A percentile compares a stretch with the other conserved stretches of the same genome.
phyloP scores from a whole-genome alignment of 305 asterid genomes.

The Fraxinus latifolia region DNA sequence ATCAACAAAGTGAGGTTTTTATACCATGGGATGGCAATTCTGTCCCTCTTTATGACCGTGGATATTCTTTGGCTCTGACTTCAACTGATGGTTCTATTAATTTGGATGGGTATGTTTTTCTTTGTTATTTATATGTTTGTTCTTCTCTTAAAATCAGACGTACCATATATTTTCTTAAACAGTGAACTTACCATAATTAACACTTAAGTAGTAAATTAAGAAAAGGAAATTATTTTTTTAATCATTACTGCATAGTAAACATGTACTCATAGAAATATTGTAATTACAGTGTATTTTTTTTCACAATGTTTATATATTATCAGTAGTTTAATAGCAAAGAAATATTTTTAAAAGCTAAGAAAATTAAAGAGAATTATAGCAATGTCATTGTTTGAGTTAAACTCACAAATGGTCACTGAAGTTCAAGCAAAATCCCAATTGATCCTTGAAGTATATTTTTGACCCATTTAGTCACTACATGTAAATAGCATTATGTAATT shows the following conservation, averaged over 20 bases:
- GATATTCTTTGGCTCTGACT: conserved; percentile 76
- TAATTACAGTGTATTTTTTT: neutral
- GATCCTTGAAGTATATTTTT: neutral
- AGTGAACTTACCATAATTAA: neutral
- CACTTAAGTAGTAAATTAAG: neutral
- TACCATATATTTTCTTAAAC: too few species aligned
- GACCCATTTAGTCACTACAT: conserved; percentile 32
- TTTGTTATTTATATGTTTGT: conserved; percentile 11
- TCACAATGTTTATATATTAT: neutral
- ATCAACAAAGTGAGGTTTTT: conserved; percentile 42
- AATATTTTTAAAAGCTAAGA: neutral
- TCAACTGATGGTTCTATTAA: conserved; percentile 57
- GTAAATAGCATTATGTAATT: neutral
- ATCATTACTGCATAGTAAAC: neutral
- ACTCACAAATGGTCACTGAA: neutral
- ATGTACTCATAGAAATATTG: neutral
- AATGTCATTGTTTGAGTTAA: neutral
- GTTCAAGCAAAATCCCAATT: neutral
- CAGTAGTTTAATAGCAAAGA: neutral
- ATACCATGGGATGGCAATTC: conserved; percentile 61
- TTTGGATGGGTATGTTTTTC: conserved; percentile 54
- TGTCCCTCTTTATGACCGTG: conserved; percentile 91
- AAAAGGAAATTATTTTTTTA: neutral
- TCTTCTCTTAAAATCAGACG: neutral
- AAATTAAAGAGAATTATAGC: neutral